Evolutionary conservation across 139 green algal genomes (phyloP).

Genomic region (Micractinium conductrix): DNA sequence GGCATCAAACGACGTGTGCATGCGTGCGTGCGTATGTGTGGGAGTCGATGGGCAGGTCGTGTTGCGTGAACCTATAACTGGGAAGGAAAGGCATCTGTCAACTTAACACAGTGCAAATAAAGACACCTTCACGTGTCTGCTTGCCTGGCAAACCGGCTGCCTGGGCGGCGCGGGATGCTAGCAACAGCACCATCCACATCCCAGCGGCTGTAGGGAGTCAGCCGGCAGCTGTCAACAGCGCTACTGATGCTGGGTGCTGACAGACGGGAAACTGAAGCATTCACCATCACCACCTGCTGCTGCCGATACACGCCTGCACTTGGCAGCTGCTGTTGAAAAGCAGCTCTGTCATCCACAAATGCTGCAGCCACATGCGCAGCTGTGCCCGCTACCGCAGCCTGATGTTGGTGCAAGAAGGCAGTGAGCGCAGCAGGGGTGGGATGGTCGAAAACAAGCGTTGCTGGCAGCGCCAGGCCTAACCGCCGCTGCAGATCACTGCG

Average conservation of each 20-base stretch:
- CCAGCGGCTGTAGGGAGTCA: constrained; percentile 49
- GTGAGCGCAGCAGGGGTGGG: constrained; percentile 55
- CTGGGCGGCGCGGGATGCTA: constrained; percentile 26
- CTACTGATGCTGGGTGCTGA: neutral
- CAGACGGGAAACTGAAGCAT: constrained; percentile 27
- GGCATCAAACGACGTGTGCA: too few relatives aligned
- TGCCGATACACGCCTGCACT: too few relatives aligned
- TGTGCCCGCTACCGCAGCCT: too few relatives aligned
- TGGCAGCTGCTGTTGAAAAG: too few relatives aligned
- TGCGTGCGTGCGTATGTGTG: too few relatives aligned
- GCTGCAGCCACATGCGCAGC: too few relatives aligned
- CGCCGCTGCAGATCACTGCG: constrained; percentile 21
- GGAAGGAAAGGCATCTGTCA: too few relatives aligned
- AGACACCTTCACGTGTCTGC: neutral
- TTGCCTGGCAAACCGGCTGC: constrained; percentile 38
- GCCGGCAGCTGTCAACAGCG: neutral
- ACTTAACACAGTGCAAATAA: too few relatives aligned
- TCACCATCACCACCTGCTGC: neutral
- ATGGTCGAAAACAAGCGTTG: constrained; percentile 67
- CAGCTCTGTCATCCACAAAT: too few relatives aligned
- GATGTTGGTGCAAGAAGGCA: neutral
- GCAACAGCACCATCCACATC: constrained; percentile 47
- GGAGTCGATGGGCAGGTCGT: too few relatives aligned
- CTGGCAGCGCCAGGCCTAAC: constrained; percentile 43
- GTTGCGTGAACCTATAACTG: too few relatives aligned